Conservation (phyloP, 768 basidiomycete genomes). For the Suillus sp. region DNA sequence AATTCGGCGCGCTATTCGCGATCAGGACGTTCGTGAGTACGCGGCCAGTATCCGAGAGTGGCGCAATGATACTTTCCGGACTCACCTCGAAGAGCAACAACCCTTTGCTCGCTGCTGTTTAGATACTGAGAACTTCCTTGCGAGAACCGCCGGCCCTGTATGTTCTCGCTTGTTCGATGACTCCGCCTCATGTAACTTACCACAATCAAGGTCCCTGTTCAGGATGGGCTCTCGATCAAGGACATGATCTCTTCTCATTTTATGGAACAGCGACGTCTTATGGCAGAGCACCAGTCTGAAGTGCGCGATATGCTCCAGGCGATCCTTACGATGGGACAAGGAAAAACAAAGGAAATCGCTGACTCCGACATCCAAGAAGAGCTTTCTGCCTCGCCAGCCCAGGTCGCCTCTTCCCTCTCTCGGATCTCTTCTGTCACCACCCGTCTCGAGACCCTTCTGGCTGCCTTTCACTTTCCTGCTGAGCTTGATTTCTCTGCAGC, state of each 20-base stretch:
- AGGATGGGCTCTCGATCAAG: background rate
- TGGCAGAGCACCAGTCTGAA: conserved; percentile 12
- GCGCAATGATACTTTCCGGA: background rate
- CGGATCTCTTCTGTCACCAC: conserved; percentile 44
- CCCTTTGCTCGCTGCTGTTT: background rate
- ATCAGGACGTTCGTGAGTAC: background rate
- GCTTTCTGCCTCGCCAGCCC: conserved; percentile 16
- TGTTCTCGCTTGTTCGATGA: background rate
- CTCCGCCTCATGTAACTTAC: background rate
- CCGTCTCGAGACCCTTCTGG: conserved; percentile 37
- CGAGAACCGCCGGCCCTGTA: background rate
- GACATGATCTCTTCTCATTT: background rate
- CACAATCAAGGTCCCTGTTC: background rate
- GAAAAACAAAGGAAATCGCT: conserved; percentile 36
- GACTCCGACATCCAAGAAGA: conserved; percentile 14
- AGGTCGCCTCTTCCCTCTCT: conserved; percentile 31
- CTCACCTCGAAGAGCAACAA: background rate
- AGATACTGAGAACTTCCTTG: background rate
- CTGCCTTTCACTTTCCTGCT: conserved; percentile 42
- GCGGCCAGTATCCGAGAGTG: conserved; percentile 2
- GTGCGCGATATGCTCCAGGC: conserved; percentile 7
- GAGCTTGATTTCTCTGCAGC: conserved; percentile 34
- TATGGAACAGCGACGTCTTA: conserved; percentile 3
- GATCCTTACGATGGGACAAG: conserved; percentile 33
- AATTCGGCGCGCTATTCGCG: background rate